A percentile compares a stretch with the other conserved stretches of the same genome.
Conservation (phyloP, 2,329 filamentous ascomycete species). For the Fonsecaea erecta region DNA sequence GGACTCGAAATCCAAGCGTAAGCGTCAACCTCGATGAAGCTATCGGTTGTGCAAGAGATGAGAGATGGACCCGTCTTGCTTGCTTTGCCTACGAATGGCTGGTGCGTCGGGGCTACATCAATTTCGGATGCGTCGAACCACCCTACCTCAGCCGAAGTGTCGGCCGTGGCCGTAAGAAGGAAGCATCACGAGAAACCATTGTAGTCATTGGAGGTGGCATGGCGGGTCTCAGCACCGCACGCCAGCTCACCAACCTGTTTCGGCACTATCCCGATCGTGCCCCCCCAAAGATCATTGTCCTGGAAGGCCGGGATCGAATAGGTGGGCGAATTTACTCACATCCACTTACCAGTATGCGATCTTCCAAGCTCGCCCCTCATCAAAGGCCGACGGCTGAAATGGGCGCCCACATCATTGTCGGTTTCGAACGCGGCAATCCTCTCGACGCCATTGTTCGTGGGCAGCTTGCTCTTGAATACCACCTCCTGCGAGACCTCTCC, state of each 20-base stretch:
- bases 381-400: slow-evolving; percentile 84
- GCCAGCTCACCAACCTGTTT: slow-evolving; percentile 86
- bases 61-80: slow-evolving; percentile 85
- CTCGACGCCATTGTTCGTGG: slow-evolving; percentile 88
- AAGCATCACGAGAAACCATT: slow-evolving; percentile 69
- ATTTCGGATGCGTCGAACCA: slow-evolving; percentile 88
- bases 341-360: slow-evolving; percentile 64
- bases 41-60: slow-evolving; percentile 84
- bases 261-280: slow-evolving; percentile 75
- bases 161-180: slow-evolving; percentile 50
- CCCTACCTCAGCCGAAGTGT: slow-evolving; percentile 51
- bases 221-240: slow-evolving; percentile 86
- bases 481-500: slow-evolving; percentile 76
- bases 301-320: slow-evolving; percentile 85
- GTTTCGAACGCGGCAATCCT: slow-evolving; percentile 93
- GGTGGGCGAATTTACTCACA: slow-evolving; percentile 94
- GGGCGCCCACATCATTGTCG: slow-evolving; percentile 97
- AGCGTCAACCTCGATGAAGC: slow-evolving; percentile 83
- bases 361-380: slow-evolving; percentile 56
- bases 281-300: slow-evolving; percentile 73
- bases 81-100: slow-evolving; percentile 93
- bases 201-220: slow-evolving; percentile 93
- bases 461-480: slow-evolving; percentile 85
- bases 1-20: slow-evolving; percentile 83
- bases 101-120: slow-evolving; percentile 88